These are phyloP conservation scores for Syncephalastrum contaminatum DNA, from an alignment of 371 early-diverging fungal species.

Conservation along the genomic window DNA sequence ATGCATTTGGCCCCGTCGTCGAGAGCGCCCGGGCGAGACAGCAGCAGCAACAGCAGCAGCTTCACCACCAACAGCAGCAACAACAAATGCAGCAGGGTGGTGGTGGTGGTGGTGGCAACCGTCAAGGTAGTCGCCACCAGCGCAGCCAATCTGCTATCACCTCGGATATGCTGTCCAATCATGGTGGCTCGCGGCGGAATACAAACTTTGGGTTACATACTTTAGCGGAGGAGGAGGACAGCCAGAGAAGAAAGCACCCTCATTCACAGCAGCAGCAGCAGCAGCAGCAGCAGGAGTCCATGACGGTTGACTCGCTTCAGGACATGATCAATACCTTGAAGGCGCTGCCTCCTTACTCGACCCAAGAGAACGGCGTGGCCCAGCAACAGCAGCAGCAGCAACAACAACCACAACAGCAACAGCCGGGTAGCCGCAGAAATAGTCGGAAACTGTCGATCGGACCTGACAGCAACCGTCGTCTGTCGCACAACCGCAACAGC, in stretches of 20 bases:
- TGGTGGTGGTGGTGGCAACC: slow-evolving; percentile 25
- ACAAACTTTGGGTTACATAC: slow-evolving; percentile 33
- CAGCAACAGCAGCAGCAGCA: too few relatives aligned
- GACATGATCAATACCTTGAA: slow-evolving; percentile 58
- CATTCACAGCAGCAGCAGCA: slow-evolving; percentile 17
- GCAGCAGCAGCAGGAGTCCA: slow-evolving; percentile 18
- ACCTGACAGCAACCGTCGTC: slow-evolving; percentile 6
- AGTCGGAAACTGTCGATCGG: slow-evolving; percentile 5
- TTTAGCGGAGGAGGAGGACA: slow-evolving; percentile 29
- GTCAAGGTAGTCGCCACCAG: slow-evolving; percentile 29
- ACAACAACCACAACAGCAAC: too few relatives aligned
- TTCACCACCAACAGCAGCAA: slow-evolving; percentile 15
- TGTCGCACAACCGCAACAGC: slow-evolving; percentile 15
- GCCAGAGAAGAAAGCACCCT: slow-evolving; percentile 9
- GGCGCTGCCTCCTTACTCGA: slow-evolving; percentile 42
- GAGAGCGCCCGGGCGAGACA: slow-evolving; percentile 10
- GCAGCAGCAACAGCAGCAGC: slow-evolving; percentile 14
- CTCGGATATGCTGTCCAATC: slow-evolving; percentile 34
- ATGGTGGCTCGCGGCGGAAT: slow-evolving; percentile 24
- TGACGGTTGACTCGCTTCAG: slow-evolving; percentile 48
- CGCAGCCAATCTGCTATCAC: slow-evolving; percentile 40
- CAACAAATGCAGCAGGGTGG: too few relatives aligned
- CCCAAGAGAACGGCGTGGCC: slow-evolving; percentile 14
- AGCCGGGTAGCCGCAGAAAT: slow-evolving; percentile 15
- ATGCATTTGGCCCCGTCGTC: slow-evolving; percentile 18